phyloP scores from a whole-genome alignment of 768 basidiomycete species.

The Mrakia gelida region DNA sequence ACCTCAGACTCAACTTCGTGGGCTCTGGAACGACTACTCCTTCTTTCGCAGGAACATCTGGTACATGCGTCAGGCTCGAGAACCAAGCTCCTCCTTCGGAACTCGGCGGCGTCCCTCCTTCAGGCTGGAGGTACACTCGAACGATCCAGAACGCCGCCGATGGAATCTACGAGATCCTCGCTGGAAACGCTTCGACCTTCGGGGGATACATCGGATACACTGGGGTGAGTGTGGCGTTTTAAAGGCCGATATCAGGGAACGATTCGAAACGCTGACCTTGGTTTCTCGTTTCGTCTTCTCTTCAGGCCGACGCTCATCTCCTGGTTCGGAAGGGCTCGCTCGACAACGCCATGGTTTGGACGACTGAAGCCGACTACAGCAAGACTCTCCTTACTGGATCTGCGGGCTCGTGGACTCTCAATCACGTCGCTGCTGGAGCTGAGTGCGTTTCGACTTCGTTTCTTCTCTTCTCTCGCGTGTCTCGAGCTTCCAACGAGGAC shows the following conservation, averaged over 20 bases:
- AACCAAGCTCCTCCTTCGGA: slow-evolving; percentile 1
- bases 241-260: neutral
- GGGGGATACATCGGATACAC: slow-evolving; percentile 46
- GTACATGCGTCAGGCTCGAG: neutral
- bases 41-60: slow-evolving; percentile 43
- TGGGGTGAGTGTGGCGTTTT: slow-evolving; percentile 53
- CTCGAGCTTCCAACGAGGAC: neutral
- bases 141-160: slow-evolving; percentile 72
- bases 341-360: slow-evolving; percentile 81
- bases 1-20: slow-evolving; percentile 63
- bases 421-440: slow-evolving; percentile 76
- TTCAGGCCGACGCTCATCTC: slow-evolving; percentile 58
- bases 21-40: slow-evolving; percentile 57
- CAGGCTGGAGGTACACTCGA: slow-evolving; percentile 70
- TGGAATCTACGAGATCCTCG: slow-evolving; percentile 69
- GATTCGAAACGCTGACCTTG: neutral
- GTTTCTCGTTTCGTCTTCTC: neutral
- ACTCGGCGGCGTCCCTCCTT: slow-evolving; percentile 55
- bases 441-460: slow-evolving; percentile 46
- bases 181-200: slow-evolving; percentile 56
- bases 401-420: slow-evolving; percentile 36
- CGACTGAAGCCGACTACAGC: slow-evolving; percentile 65
- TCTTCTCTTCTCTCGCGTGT: neutral
- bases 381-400: slow-evolving; percentile 43
- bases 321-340: slow-evolving; percentile 71